A percentile compares a stretch with the other conserved stretches of the same genome.
phyloP scores from a whole-genome alignment of 495 filamentous ascomycete genomes.

The Hamigera avellanea region DNA sequence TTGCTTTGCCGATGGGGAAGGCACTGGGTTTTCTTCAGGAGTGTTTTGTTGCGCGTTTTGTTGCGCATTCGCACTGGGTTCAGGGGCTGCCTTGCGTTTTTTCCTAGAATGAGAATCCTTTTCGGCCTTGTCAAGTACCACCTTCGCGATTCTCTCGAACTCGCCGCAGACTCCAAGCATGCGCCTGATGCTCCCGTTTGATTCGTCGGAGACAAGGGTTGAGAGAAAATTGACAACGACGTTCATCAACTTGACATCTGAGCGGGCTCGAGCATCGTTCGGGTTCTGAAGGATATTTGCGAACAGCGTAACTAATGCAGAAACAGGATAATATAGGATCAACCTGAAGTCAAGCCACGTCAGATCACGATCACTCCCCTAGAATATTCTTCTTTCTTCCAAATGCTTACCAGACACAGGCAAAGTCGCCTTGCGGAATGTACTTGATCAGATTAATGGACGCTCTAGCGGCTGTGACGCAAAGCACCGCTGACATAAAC shows the following conservation, averaged over 20 bases:
- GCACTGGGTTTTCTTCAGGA: conserved; percentile 12
- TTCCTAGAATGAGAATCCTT: conserved; percentile 63
- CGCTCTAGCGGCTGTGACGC: conserved; percentile 81
- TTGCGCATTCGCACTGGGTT: conserved; percentile 16
- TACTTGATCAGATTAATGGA: conserved; percentile 92
- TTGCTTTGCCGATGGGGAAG: conserved; percentile 12
- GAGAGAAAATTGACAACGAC: conserved; percentile 84
- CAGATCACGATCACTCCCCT: too few relatives aligned
- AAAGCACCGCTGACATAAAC: conserved; percentile 86
- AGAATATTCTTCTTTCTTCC: too few relatives aligned
- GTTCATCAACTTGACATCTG: conserved; percentile 84
- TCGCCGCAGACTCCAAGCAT: conserved; percentile 91
- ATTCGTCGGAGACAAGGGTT: conserved; percentile 60
- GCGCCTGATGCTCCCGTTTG: conserved; percentile 75
- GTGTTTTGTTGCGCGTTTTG: conserved; percentile 7
- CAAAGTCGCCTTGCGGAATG: conserved; percentile 87
- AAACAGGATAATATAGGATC: conserved; percentile 94
- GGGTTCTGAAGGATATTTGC: conserved; percentile 97
- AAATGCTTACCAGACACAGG: conserved; percentile 78
- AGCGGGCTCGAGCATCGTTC: conserved; percentile 73
- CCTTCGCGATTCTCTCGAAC: conserved; percentile 87
- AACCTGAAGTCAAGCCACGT: conserved; percentile 51
- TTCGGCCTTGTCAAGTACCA: conserved; percentile 84
- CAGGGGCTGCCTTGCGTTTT: conserved; percentile 61
- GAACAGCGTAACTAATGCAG: conserved; percentile 88